phyloP scores from a whole-genome alignment of 2,329 filamentous ascomycete genomes.

The Aspergillus ustus region DNA sequence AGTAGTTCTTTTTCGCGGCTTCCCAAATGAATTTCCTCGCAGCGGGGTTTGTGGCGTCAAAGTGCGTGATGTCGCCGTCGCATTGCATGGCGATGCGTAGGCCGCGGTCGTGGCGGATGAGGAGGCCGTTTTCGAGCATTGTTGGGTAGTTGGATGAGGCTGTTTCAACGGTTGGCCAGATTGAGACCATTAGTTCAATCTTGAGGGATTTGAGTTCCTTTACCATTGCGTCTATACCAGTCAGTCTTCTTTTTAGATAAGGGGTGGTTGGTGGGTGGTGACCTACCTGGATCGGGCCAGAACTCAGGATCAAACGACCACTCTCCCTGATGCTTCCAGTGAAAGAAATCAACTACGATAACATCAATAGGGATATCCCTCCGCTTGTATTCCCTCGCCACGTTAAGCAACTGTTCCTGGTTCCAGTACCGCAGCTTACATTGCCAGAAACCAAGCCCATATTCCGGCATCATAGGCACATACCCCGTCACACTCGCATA shows the following conservation, averaged over 20 bases:
- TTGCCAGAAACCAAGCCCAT: slow-evolving; percentile 71
- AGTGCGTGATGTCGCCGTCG: slow-evolving; percentile 63
- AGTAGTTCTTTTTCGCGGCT: slow-evolving; percentile 65
- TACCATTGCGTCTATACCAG: slow-evolving; percentile 61
- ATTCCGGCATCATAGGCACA: slow-evolving; percentile 71
- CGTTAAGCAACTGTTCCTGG: slow-evolving; percentile 64
- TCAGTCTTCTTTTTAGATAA: background rate
- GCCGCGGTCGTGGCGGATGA: slow-evolving; percentile 66
- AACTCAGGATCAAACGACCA: slow-evolving; percentile 69
- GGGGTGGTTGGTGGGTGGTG: background rate
- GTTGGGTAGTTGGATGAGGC: slow-evolving; percentile 63
- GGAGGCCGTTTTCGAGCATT: slow-evolving; percentile 64
- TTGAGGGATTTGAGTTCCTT: slow-evolving; percentile 61
- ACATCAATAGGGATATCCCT: slow-evolving; percentile 64
- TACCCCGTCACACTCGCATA: slow-evolving; percentile 63
- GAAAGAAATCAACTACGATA: slow-evolving; percentile 72
- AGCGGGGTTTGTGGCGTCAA: slow-evolving; percentile 66
- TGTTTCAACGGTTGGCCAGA: slow-evolving; percentile 70
- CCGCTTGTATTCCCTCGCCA: slow-evolving; percentile 64
- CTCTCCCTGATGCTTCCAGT: slow-evolving; percentile 69
- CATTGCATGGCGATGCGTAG: slow-evolving; percentile 63
- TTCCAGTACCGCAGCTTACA: slow-evolving; percentile 70
- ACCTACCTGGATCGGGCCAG: slow-evolving; percentile 65
- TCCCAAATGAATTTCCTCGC: slow-evolving; percentile 65
- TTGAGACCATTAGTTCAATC: slow-evolving; percentile 70